A percentile compares a stretch with the other conserved stretches of the same genome.
Conservation (phyloP, 2,329 filamentous ascomycete species). For the Mariannaea elegans region DNA sequence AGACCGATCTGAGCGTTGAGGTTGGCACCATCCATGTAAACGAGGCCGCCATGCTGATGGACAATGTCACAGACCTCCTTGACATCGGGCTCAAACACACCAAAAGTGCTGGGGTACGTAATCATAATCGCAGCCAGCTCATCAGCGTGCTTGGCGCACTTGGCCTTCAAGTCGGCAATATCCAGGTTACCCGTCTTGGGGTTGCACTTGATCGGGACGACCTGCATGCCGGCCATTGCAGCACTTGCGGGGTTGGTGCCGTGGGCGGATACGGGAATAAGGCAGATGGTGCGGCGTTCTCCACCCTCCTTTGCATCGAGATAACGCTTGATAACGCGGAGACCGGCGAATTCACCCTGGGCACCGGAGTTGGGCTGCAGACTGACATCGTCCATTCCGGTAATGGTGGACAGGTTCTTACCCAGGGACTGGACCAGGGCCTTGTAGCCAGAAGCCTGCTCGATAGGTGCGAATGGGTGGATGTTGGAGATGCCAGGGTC, state of each 20-base stretch:
- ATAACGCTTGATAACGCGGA: slow-evolving; percentile 87
- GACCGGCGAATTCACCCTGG: slow-evolving; percentile 92
- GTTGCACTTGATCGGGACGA: slow-evolving; percentile 92
- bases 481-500: slow-evolving; percentile 61
- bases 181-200: slow-evolving; percentile 88
- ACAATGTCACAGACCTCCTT: slow-evolving; percentile 87
- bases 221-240: slow-evolving; percentile 94
- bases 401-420: slow-evolving; percentile 81
- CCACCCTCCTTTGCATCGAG: slow-evolving; percentile 64
- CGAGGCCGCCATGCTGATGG: slow-evolving; percentile 87
- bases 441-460: slow-evolving; percentile 74
- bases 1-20: slow-evolving; percentile 98
- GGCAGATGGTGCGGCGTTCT: slow-evolving; percentile 84
- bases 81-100: slow-evolving; percentile 90
- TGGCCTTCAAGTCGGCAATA: slow-evolving; percentile 84
- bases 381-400: slow-evolving; percentile 86
- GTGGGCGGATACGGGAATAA: slow-evolving; percentile 95
- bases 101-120: slow-evolving; percentile 94
- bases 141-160: slow-evolving; percentile 87
- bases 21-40: slow-evolving; percentile 99
- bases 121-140: slow-evolving; percentile 94
- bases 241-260: slow-evolving; percentile 96
- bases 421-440: slow-evolving; percentile 77
- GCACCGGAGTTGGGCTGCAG: slow-evolving; percentile 96
- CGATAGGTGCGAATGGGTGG: slow-evolving; percentile 79